phyloP scores from a whole-genome alignment of 163 green algal genomes.

The Chlorella variabilis region DNA sequence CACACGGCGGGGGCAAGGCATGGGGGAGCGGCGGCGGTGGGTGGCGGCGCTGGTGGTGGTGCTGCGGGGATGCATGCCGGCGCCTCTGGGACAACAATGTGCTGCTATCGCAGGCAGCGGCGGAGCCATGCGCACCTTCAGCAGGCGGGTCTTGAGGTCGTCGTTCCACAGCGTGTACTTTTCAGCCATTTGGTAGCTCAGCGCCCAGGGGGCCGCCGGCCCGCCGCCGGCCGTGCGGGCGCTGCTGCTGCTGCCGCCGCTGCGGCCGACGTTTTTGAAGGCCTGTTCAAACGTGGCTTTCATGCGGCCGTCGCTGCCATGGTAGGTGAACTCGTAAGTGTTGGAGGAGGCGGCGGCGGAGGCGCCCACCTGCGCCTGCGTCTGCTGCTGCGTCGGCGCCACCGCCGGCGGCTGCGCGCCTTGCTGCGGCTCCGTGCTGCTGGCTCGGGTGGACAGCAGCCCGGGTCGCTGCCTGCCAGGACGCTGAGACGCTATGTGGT shows the following conservation, averaged over 20 bases:
- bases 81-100: too few relatives aligned
- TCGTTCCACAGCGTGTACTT: constrained; percentile 50
- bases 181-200: constrained; percentile 52
- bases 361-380: not conserved
- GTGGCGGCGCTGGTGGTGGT: too few relatives aligned
- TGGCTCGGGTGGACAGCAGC: too few relatives aligned
- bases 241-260: not conserved
- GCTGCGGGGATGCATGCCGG: too few relatives aligned
- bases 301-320: constrained; percentile 33
- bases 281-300: constrained; percentile 56
- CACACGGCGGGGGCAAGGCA: too few relatives aligned
- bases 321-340: constrained; percentile 44
- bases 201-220: constrained; percentile 40
- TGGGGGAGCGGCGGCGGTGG: too few relatives aligned
- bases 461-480: too few relatives aligned
- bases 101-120: not conserved
- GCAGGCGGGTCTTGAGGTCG: constrained; percentile 42
- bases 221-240: not conserved
- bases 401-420: too few relatives aligned
- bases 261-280: constrained; percentile 31
- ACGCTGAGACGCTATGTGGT: too few relatives aligned
- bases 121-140: constrained; percentile 44
- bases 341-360: not conserved
- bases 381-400: not conserved
- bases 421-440: too few relatives aligned